These are phyloP conservation scores for Farysia itapuensis DNA, from an alignment of 1,284 basidiomycete genomes.

Conservation along the genomic window DNA sequence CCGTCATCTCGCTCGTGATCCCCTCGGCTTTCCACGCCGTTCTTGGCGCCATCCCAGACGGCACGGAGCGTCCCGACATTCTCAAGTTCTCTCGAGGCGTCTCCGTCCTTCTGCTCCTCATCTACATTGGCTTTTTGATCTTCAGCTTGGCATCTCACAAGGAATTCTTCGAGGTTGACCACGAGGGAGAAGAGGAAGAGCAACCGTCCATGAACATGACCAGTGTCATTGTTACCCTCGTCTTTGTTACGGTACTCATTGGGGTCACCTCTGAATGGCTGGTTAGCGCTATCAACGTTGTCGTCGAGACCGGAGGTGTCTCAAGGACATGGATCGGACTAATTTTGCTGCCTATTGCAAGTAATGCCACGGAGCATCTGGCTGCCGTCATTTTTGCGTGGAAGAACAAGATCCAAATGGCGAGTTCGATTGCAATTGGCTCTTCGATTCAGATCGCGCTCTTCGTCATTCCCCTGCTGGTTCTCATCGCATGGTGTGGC, in stretches of 20 bases:
- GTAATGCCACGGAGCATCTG: slow-evolving; percentile 48
- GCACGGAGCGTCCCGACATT: slow-evolving; percentile 40
- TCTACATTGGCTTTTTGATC: slow-evolving; percentile 50
- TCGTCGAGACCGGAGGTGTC: slow-evolving; percentile 28
- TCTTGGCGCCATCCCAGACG: slow-evolving; percentile 35
- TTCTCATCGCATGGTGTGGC: slow-evolving; percentile 51
- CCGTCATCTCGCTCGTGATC: slow-evolving; percentile 52
- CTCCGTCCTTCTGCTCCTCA: slow-evolving; percentile 43
- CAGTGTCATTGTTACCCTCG: slow-evolving; percentile 30
- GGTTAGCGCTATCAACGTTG: slow-evolving; percentile 42
- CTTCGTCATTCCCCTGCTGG: slow-evolving; percentile 50
- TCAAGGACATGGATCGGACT: slow-evolving; percentile 48
- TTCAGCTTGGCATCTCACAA: slow-evolving; percentile 44
- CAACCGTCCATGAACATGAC: slow-evolving; percentile 43
- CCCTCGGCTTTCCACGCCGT: slow-evolving; percentile 52
- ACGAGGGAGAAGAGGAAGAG: slow-evolving; percentile 40
- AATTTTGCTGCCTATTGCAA: slow-evolving; percentile 44
- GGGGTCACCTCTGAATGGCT: slow-evolving; percentile 56
- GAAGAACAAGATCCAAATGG: slow-evolving; percentile 53
- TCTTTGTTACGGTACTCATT: slow-evolving; percentile 39
- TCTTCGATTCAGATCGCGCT: slow-evolving; percentile 51
- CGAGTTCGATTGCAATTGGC: slow-evolving; percentile 47
- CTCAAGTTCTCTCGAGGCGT: slow-evolving; percentile 47
- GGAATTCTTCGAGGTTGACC: slow-evolving; percentile 39
- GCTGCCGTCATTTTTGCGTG: slow-evolving; percentile 47